Evolutionary conservation across 139 green algal species (phyloP), one percentile per base, ranked within the genome.

Genomic region (Eudorina sp.): DNA sequence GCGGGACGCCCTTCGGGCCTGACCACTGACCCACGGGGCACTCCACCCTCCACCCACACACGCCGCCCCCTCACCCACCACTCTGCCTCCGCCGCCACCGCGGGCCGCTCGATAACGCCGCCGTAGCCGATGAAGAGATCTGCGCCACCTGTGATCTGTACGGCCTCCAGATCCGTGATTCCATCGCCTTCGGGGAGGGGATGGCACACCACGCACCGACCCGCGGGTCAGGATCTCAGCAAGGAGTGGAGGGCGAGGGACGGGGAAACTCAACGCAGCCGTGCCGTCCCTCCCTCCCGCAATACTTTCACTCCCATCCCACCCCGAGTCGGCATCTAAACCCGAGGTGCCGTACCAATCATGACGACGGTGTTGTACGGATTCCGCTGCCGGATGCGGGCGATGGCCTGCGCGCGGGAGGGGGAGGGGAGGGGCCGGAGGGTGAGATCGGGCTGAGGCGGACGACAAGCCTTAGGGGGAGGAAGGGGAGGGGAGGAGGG

Each of bases 281-380:
- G n/a, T n/a, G n/a, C n/a, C n/a, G n/a, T n/a, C n/a, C n/a, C n/a
- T n/a, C n/a, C n/a, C n/a, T n/a, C n/a, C n/a, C n/a, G n/a, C n/a
- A n/a, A n/a, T n/a, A n/a, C n/a, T n/a, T n/a, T n/a, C n/a, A n/a
- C n/a, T n/a, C n/a, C n/a, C n/a, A 58, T 13, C 51, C 51, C 16
- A 13, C 51, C 51, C 51, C 51, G 13, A 16, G 13, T 16, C 51
- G 13, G 51, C 51, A 58, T 13, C 51, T 58, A 58, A 13, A 25
- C 51, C 64, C 64, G 18, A 73, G 11, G 3, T 2, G 1, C 64
- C 36, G 3, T 75, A 34, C 93, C 94, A n/a, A 97, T 92, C 95
- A 97, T 97, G 66, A 97, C 92, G 27, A 96, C 76, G 27, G 86
- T 94, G 81, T 96, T 94, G 90, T 97, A 97, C 2, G 95, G 94